These are phyloP conservation scores for Puccinia novopanici DNA, from an alignment of 1,284 basidiomycete species.

Conservation along the genomic window DNA sequence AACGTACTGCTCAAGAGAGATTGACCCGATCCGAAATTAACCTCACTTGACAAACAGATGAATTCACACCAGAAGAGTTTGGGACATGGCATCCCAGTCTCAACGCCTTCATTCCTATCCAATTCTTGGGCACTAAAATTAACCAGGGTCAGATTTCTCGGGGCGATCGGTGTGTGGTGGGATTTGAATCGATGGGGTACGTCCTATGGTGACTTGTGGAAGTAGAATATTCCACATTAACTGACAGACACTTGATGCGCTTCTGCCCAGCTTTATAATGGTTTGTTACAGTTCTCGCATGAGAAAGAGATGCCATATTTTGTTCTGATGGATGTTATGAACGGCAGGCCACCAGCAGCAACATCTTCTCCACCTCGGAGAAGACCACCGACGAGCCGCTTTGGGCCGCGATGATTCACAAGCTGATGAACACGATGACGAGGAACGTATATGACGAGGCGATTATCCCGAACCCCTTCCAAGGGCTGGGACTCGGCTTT, in stretches of 20 bases:
- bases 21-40: background rate
- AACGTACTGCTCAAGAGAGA: background rate
- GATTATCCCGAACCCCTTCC: slow-evolving; percentile 51
- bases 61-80: slow-evolving; percentile 50
- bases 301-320: background rate
- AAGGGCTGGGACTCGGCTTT: slow-evolving; percentile 44
- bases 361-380: slow-evolving; percentile 40
- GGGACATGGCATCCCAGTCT: slow-evolving; percentile 49
- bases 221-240: background rate
- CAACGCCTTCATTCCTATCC: slow-evolving; percentile 48
- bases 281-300: slow-evolving; percentile 5
- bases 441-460: slow-evolving; percentile 46
- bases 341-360: slow-evolving; percentile 43
- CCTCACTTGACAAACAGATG: slow-evolving; percentile 26
- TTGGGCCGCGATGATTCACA: slow-evolving; percentile 37
- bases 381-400: slow-evolving; percentile 34
- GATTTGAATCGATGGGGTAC: slow-evolving; percentile 50
- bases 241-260: background rate
- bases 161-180: slow-evolving; percentile 46
- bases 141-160: slow-evolving; percentile 27
- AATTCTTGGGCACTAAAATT: slow-evolving; percentile 45
- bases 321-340: slow-evolving; percentile 13
- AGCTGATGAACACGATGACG: slow-evolving; percentile 43
- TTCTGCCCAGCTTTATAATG: slow-evolving; percentile 34
- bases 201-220: background rate